Conservation (phyloP, 805 yeast genomes). For the Ogataea polymorpha region DNA sequence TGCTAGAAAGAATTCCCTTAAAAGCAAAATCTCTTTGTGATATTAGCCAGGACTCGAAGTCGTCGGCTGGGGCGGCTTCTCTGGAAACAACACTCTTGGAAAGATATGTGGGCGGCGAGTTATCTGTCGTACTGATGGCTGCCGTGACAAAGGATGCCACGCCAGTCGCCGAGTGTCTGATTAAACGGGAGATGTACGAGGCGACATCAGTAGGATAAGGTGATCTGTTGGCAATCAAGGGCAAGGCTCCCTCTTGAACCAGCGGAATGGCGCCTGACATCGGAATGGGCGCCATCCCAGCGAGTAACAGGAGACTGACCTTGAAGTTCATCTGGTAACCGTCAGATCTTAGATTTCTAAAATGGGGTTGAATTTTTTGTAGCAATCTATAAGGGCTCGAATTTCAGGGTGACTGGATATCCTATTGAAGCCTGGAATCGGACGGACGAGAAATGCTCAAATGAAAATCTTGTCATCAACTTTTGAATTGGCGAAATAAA, state of each 20-base stretch:
- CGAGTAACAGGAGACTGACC: not conserved
- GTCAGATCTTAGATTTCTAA: not conserved
- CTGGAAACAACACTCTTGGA: conserved; percentile 22
- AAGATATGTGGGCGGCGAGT: conserved; percentile 6
- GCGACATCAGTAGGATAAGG: not conserved
- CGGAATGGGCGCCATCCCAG: conserved; percentile 1
- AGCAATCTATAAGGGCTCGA: not conserved
- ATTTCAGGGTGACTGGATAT: not conserved
- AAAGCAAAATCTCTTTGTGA: conserved; percentile 43
- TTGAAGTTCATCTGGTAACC: not conserved
- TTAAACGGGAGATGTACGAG: conserved; percentile 10
- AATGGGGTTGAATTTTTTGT: not conserved
- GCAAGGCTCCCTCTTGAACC: conserved; percentile 1
- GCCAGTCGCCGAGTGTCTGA: conserved; percentile 12
- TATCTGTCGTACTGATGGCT: not conserved
- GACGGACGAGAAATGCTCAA: not conserved
- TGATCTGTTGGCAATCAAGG: not conserved
- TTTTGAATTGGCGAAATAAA: not conserved
- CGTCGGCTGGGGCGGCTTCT: conserved; percentile 29
- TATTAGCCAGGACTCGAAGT: conserved; percentile 48
- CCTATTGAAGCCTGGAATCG: not conserved
- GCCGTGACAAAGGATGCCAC: conserved; percentile 3
- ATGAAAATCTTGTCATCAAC: not conserved
- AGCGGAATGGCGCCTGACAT: conserved; percentile 13
- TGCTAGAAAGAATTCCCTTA: conserved; percentile 47